These are phyloP conservation scores for Centaurea solstitialis DNA, from an alignment of 129 eudicot species.

Conservation along the genomic window DNA sequence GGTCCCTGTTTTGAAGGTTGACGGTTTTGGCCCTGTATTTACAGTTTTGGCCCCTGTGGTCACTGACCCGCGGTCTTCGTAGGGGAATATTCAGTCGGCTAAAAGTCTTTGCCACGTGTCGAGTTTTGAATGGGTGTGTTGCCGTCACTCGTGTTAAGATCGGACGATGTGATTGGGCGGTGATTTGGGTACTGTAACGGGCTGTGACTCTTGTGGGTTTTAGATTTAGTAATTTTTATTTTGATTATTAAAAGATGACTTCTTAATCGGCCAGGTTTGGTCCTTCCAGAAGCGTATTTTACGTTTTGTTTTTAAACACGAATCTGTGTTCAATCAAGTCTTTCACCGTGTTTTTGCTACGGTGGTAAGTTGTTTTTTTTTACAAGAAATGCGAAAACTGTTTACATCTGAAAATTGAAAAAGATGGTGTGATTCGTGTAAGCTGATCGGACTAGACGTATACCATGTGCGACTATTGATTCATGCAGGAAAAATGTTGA, in stretches of 20 bases:
- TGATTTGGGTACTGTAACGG: conserved; percentile 7
- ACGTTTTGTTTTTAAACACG: neutral
- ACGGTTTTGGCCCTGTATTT: neutral
- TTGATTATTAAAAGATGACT: neutral
- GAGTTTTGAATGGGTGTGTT: conserved; percentile 5
- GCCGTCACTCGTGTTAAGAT: conserved; percentile 40
- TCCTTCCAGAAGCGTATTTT: conserved; percentile 8
- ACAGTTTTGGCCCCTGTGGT: neutral
- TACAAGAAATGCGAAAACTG: neutral
- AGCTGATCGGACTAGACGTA: too few relatives aligned
- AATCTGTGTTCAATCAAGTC: neutral
- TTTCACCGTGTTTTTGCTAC: neutral
- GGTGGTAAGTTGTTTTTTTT: too few relatives aligned
- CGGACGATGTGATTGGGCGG: conserved; percentile 15
- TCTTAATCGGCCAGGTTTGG: conserved; percentile 6
- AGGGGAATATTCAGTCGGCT: conserved; percentile 14
- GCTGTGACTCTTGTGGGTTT: neutral
- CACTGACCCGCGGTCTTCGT: neutral
- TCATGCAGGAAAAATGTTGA: neutral
- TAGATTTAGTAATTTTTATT: conserved; percentile 17
- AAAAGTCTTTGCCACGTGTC: conserved; percentile 20
- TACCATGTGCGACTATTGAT: too few relatives aligned
- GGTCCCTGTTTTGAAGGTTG: neutral
- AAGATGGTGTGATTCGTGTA: too few relatives aligned
- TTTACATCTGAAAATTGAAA: too few relatives aligned